A percentile compares a stretch with the other conserved stretches of the same genome.
Conservation (phyloP, 352 stramenopile genomes). For the Pythium myriotylum region DNA sequence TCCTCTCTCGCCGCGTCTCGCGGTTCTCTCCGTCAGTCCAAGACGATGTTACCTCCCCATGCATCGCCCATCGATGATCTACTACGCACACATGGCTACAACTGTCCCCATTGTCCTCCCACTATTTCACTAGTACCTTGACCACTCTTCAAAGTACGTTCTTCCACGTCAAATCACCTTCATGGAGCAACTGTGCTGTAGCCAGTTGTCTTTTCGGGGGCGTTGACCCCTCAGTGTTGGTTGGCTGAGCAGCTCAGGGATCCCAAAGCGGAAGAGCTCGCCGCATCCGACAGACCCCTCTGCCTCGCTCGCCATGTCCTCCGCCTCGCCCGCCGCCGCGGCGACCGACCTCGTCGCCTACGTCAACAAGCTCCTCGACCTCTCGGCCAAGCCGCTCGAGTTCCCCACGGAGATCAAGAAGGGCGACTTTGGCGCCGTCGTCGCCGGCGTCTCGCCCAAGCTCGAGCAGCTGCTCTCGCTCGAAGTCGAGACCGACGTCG, state of each 20-base stretch:
- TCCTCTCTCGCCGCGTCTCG: not conserved
- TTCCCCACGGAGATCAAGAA: conserved; percentile 67
- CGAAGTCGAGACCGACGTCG: conserved; percentile 76
- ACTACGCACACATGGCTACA: conserved; percentile 12
- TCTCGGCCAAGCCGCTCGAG: conserved; percentile 42
- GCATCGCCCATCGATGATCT: not conserved
- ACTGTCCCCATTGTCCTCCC: conserved; percentile 12
- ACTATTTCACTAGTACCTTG: conserved; percentile 12
- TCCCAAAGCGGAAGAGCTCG: not conserved
- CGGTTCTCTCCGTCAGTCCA: conserved; percentile 1
- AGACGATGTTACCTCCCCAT: not conserved
- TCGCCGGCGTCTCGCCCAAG: conserved; percentile 52
- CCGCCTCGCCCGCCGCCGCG: conserved; percentile 17
- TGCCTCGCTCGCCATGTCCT: conserved; percentile 6
- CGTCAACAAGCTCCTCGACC: conserved; percentile 77
- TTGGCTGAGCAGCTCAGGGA: conserved; percentile 20
- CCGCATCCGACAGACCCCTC: too few species aligned
- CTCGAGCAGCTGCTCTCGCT: conserved; percentile 61
- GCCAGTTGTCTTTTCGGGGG: conserved; percentile 3
- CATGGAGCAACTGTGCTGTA: conserved; percentile 1
- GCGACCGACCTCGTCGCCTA: conserved; percentile 73
- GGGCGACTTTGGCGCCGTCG: conserved; percentile 50
- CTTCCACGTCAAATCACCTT: not conserved
- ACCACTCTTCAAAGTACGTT: conserved; percentile 11
- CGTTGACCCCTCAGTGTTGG: conserved; percentile 23